These are phyloP conservation scores for Penicillium brevicompactum DNA, from an alignment of 2,329 filamentous ascomycete genomes.

Conservation along the genomic window DNA sequence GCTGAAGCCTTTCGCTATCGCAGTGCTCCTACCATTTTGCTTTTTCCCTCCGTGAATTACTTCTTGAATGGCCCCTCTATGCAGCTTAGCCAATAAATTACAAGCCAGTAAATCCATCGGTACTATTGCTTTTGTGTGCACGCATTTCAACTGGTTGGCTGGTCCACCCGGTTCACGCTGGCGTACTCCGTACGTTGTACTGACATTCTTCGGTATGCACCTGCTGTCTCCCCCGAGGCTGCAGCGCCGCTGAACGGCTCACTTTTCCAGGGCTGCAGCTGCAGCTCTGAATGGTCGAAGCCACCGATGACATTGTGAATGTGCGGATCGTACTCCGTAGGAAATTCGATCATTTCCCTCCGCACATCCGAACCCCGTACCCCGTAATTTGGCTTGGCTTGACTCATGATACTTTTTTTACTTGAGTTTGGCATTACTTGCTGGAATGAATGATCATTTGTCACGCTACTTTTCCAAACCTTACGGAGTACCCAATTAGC, in stretches of 20 bases:
- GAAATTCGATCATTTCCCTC: not conserved
- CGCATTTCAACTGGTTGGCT: not conserved
- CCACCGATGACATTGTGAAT: slow-evolving; percentile 5
- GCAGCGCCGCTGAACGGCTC: not conserved
- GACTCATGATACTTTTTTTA: not conserved
- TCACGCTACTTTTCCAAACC: not conserved
- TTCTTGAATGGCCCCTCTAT: not conserved
- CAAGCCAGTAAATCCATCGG: slow-evolving; percentile 10
- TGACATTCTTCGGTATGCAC: slow-evolving; percentile 10
- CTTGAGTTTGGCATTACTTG: too few relatives aligned
- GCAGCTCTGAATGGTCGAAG: not conserved
- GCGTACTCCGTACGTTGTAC: not conserved
- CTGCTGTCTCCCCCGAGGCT: not conserved
- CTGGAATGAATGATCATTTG: not conserved
- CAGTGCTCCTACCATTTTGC: too few relatives aligned
- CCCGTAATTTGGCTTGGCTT: not conserved
- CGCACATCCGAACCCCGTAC: too few relatives aligned
- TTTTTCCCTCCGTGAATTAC: not conserved
- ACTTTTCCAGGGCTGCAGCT: not conserved
- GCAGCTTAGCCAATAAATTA: slow-evolving; percentile 4
- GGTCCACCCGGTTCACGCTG: not conserved
- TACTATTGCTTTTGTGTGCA: not conserved
- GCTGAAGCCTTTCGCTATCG: not conserved
- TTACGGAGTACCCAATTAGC: too few relatives aligned
- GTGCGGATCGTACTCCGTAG: not conserved